Evolutionary conservation across 2,329 filamentous ascomycete species (phyloP), one percentile per base, ranked within the genome.

Genomic region (Didymella keratinophila): DNA sequence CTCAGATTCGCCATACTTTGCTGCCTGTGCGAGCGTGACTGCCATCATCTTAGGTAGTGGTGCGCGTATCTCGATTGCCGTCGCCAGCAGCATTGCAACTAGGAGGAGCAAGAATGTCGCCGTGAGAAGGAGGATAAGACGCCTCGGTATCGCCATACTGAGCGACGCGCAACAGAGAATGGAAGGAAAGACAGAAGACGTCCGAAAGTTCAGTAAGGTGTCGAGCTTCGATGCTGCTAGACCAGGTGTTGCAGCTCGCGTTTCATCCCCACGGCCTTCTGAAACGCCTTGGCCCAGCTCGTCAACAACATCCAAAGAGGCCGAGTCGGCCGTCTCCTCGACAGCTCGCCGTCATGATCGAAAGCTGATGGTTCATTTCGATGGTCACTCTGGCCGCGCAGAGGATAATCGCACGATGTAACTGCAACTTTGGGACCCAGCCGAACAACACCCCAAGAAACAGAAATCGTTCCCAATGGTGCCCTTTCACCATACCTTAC

Each of bases 1-100:
- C 14, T 68, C 63, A 3, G 56, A 59, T 23, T 66, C 57, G 20
- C 56, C 62, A 6, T 66, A 44, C 51, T 68, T 69, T 37, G 67
- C 68, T 7, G 67, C 71, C 58, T 75, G 71, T 23, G 71, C 71
- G n/a, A 66, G 42, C 1, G 46, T 42, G 21, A 74, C 56, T 42
- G 69, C 71, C 23, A 66, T 61, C 12, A 73, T 34, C 47, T 66
- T 70, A 36, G 50, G 49, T 8, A 64, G 61, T 41, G 68, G 58
- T 16, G 65, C 63, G 56, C 72, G 70, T 32, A 71, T 51, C 61
- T 75, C 65, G 37, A 76, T 62, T 12, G 70, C 65, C 2, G 69
- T 68, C 21, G 66, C 64, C 8, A 76, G 57, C 8, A 71, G 71
- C 34, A 72, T 57, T 12, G 73, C 66, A 47, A 75, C 66, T 8